Evolutionary conservation across 2,329 filamentous ascomycete genomes (phyloP).

Genomic region (Alternaria dauci): DNA sequence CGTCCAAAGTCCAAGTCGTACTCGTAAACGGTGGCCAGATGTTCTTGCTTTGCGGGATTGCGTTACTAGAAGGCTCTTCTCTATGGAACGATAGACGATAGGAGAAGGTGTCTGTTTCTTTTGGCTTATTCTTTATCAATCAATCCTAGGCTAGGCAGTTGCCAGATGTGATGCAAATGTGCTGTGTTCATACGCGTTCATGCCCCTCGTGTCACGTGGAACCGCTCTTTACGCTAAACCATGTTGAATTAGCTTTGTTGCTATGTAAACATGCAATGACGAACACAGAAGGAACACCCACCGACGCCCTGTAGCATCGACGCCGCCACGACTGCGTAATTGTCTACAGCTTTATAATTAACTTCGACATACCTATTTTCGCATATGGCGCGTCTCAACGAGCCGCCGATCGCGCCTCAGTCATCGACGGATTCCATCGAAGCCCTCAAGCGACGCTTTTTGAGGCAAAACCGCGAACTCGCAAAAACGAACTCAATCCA

Average conservation of each 20-base stretch:
- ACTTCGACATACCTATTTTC: constrained; percentile 48
- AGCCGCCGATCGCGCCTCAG: constrained; percentile 62
- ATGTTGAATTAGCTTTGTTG: constrained; percentile 27
- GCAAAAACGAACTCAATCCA: constrained; percentile 79
- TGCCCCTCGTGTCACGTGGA: constrained; percentile 41
- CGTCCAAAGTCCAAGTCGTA: neutral
- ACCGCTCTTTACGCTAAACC: constrained; percentile 12
- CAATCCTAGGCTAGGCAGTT: neutral
- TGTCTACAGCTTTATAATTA: constrained; percentile 38
- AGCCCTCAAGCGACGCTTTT: constrained; percentile 73
- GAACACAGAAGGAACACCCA: constrained; percentile 11
- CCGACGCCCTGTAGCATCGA: constrained; percentile 2
- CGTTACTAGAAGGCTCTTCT: too few species aligned
- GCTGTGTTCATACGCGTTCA: constrained; percentile 16
- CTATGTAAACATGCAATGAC: constrained; percentile 43
- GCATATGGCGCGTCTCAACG: constrained; percentile 83
- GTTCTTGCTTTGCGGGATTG: neutral
- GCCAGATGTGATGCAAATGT: neutral
- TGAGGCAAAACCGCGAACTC: constrained; percentile 85
- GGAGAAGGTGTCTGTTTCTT: neutral
- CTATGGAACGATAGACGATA: too few species aligned
- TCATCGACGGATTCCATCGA: constrained; percentile 73
- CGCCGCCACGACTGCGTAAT: constrained; percentile 18
- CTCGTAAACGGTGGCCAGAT: neutral
- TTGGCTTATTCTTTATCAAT: neutral